Evolutionary conservation across 345 rosid genomes (phyloP).

Genomic region (Pistacia atlantica): DNA sequence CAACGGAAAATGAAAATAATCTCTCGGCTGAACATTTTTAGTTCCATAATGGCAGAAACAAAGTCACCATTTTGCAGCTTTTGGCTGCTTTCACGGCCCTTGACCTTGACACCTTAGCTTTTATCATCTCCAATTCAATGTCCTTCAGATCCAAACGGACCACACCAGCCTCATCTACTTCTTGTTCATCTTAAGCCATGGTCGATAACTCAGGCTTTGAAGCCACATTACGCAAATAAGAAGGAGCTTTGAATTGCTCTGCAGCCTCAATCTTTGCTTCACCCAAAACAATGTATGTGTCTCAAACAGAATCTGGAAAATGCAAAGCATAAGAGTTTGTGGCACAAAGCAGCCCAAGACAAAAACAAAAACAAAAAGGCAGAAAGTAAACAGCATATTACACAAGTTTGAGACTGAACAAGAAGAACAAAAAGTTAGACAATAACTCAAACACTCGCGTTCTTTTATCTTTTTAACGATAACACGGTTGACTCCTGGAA

Average conservation of each 20-base stretch:
- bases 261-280: constrained; percentile 9
- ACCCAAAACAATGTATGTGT: not conserved
- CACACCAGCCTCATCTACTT: constrained; percentile 9
- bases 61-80: constrained; percentile 1
- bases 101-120: not conserved
- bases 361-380: too few species aligned
- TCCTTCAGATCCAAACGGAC: not conserved
- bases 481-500: constrained; percentile 45
- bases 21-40: not conserved
- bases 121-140: constrained; percentile 14
- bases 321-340: too few species aligned
- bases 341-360: too few species aligned
- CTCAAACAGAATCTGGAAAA: not conserved
- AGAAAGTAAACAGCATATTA: not conserved
- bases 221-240: not conserved
- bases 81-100: constrained; percentile 2
- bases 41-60: constrained; percentile 7
- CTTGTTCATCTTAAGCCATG: constrained; percentile 5
- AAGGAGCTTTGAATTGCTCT: not conserved
- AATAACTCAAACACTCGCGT: not conserved
- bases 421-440: too few species aligned
- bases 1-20: too few species aligned
- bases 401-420: too few species aligned
- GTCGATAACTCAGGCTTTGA: not conserved
- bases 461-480: constrained; percentile 33